These are phyloP conservation scores for Poronia punctata DNA, from an alignment of 495 filamentous ascomycete species.

Conservation along the genomic window DNA sequence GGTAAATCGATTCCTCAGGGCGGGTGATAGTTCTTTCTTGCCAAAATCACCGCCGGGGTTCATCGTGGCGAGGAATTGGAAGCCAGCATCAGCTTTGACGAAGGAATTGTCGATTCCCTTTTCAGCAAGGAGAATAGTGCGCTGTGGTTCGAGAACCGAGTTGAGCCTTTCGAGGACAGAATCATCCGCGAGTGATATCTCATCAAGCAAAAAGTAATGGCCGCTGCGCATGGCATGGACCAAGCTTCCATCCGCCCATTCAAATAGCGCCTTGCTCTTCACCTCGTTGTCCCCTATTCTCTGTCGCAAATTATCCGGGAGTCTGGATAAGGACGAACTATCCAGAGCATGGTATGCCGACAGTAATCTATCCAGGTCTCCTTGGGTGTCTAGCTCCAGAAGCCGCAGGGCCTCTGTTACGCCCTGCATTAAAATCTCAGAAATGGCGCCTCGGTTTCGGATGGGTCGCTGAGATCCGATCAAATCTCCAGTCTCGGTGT, in stretches of 20 bases:
- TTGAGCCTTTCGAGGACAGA: constrained; percentile 95
- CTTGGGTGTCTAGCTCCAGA: constrained; percentile 19
- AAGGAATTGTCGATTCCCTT: constrained; percentile 79
- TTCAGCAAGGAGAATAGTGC: constrained; percentile 85
- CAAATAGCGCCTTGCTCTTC: constrained; percentile 76
- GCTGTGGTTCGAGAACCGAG: constrained; percentile 86
- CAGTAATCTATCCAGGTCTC: constrained; percentile 31
- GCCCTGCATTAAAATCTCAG: constrained; percentile 58
- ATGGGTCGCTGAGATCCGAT: constrained; percentile 93
- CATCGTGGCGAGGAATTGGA: constrained; percentile 98
- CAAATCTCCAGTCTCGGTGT: constrained; percentile 92
- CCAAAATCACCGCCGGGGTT: constrained; percentile 98
- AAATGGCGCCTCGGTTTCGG: constrained; percentile 67
- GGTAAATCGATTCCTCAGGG: constrained; percentile 92
- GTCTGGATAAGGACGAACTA: constrained; percentile 12
- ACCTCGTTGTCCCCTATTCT: constrained; percentile 54
- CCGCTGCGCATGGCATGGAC: constrained; percentile 90
- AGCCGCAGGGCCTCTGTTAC: constrained; percentile 42
- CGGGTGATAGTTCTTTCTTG: constrained; percentile 92
- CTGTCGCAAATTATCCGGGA: constrained; percentile 45
- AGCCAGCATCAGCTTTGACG: constrained; percentile 69
- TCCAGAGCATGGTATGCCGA: constrained; percentile 31
- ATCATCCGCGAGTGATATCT: constrained; percentile 96
- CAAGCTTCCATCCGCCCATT: constrained; percentile 94
- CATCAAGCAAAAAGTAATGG: constrained; percentile 87